Base-by-base conservation (phyloP, 2,329 filamentous ascomycete genomes). In the Volutella citrinella region DNA sequence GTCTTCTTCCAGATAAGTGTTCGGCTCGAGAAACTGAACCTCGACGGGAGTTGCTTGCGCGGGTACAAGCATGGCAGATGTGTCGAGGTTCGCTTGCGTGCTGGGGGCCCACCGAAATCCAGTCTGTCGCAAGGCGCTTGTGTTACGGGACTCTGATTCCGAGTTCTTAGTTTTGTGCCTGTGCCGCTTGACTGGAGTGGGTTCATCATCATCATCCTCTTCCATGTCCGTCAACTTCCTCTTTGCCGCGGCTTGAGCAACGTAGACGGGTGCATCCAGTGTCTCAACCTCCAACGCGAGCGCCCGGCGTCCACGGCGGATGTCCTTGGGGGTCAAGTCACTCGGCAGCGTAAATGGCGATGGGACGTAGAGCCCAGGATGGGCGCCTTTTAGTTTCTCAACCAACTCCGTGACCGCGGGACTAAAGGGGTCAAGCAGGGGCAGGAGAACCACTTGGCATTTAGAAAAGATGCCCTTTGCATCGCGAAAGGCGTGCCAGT, bases 201-300 rank as follows among this genome's bases (percentile, higher is more conserved):
- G 36, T 5, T 46, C 41, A 19, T 33, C 30, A 5, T 45, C 35
- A 8, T 45, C 40, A 12, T 45, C 46, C 5, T 42, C 45, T 7
- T 48, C 43, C 15, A 40, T 36, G 18, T 54, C 56, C 11, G 55
- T 51, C 5, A 43, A 34, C 3, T 42, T 49, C 20, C 55, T 56
- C 39, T 62, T 64, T 9, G 57, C 52, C 10, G 60, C 55, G 29
- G 55, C 36, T 42, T 64, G 61, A 9, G 60, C 59, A n/a, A 53
- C 60, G 49, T 76, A 76, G 18, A 74, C 68, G 4, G 72, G 72
- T 3, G 72, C 72, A 32, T 66, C 62, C 18, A 76, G 50, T n/a
- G 66, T 60, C 21, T 71, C 69, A 13, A 76, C 62, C 30, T 70
- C 67, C 9, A 63, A 51, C 4, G 61, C 59, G 29, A 67, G 60